Evolutionary conservation across 306 rosid species (phyloP), one percentile per base, ranked within the genome.

Genomic region (Canavalia gladiata): DNA sequence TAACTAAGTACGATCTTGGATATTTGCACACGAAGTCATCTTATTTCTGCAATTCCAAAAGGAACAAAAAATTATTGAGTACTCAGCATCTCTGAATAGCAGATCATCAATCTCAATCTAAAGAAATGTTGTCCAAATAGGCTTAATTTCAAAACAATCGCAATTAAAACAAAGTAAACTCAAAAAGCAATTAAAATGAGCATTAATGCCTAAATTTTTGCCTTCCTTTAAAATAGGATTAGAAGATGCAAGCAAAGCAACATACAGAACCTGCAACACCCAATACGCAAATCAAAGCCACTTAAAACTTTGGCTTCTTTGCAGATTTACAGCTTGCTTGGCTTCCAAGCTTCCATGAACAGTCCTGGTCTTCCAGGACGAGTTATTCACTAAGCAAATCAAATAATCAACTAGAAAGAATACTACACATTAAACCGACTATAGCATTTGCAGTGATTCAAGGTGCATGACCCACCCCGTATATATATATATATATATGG

Each of bases 251-350:
- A 54, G 77, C 35, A 35, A 37, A 54, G 39, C 35, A n/a, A 39
- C 37, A 55, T 8, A 10, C 49, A 55, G 18, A 31, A 25, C 37
- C 9, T 39, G 28, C 39, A 54, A 55, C 9, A 54, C 39, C 47
- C 52, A 72, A 72, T 5, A 72, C 18, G 35, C 6, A 8, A 54
- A 73, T 66, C 43, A 54, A 71, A n/a, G 64, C 35, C 50, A n/a
- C 39, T 25, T 39, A 3, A 29, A 18, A 46, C 45, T 45, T 74
- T 74, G 78, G 78, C 55, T 74, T 56, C 68, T 39, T 8, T 25
- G 39, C 25, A 43, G 74, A 29, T 51, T 6, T 13, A 31, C 59
- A 50, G 47, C 13, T 34, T 33, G 8, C 42, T 58, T 50, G 42
- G 8, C 56, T 12, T 43, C 70, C 34, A n/a, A 28, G 39, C 1